Base-by-base conservation (phyloP, 1,139 yeast species). In the Groenewaldozyma sp. region DNA sequence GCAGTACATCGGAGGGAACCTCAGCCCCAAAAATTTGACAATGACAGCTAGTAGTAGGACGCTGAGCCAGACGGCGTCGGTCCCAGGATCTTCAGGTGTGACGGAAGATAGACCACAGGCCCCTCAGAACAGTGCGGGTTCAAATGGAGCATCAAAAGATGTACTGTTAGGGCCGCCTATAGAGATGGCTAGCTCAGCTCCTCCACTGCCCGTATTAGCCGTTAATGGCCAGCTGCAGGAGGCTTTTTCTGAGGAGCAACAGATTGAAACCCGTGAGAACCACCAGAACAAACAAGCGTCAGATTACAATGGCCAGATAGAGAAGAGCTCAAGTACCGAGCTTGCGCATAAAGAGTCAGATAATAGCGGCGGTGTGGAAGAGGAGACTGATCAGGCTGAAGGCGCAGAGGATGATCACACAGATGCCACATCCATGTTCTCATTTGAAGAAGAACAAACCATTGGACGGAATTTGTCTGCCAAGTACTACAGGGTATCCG, bases 401-500 rank as follows among this genome's bases (percentile, higher is more conserved):
- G 34, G 16, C 22, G 29, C 11, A 17, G 40, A 24, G 11, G 46
- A 45, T 13, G 42, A 43, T 13, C 55, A 52, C 39, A 22, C 39
- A 3, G 43, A 43, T 19, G 18, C 37, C 5, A 16, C 35, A 16
- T 58, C 63, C 14, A 39, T 48, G 19, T 59, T 56, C 35, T 58
- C 63, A 21, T 59, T 59, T 42, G 58, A 55, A 27, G 50, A 48
- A n/a, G 50, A 47, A 14, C 16, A 31, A 13, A 39, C 44, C 5
- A 44, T 53, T 16, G 56, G 54, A 20, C 48, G 63, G 13, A 52
- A 52, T 28, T 37, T 50, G 21, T 56, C 62, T 4, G 44, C 46
- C 24, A 50, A 51, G 36, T 57, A 56, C 42, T 57, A 58, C 47
- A 58, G 58, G 38, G 53, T 50, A n/a, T 34, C 10, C 11, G 26